A percentile compares a stretch with the other conserved stretches of the same genome.
Evolutionary conservation across 176 grass and related monocot species (phyloP).

Genomic region (Phoenix roebelenii): DNA sequence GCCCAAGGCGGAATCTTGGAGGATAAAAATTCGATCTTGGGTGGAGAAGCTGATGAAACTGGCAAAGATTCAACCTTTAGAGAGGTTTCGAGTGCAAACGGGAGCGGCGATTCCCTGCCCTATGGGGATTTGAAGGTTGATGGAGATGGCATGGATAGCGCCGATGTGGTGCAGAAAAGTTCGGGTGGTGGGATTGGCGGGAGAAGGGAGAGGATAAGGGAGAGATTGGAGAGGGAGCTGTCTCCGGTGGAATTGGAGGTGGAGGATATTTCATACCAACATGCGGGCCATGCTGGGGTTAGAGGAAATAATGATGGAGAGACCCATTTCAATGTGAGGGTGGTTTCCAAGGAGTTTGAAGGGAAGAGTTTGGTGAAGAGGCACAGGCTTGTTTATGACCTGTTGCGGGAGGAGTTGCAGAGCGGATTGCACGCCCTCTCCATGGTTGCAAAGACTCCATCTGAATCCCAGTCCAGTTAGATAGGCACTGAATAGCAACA

Average conservation of each 20-base stretch:
- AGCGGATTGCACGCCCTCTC: conserved; percentile 79
- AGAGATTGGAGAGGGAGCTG: conserved; percentile 33
- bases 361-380: conserved; percentile 91
- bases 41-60: conserved; percentile 13
- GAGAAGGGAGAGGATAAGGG: conserved; percentile 57
- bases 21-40: conserved; percentile 5
- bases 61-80: conserved; percentile 1
- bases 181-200: conserved; percentile 21
- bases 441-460: conserved; percentile 78
- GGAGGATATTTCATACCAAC: conserved; percentile 72
- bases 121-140: no score
- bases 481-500: background rate
- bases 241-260: conserved; percentile 45
- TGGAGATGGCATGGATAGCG: background rate
- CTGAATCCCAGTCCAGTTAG: conserved; percentile 40
- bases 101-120: conserved; percentile 3
- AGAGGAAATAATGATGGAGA: conserved; percentile 50
- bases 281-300: conserved; percentile 62
- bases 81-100: conserved; percentile 1
- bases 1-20: background rate
- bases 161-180: background rate
- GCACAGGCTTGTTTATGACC: conserved; percentile 71
- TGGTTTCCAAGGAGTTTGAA: conserved; percentile 74
- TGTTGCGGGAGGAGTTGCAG: conserved; percentile 74
- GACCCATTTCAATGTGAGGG: conserved; percentile 83